Evolutionary conservation across 208 protist genomes (phyloP).

Genomic region (Trypanosoma theileri): DNA sequence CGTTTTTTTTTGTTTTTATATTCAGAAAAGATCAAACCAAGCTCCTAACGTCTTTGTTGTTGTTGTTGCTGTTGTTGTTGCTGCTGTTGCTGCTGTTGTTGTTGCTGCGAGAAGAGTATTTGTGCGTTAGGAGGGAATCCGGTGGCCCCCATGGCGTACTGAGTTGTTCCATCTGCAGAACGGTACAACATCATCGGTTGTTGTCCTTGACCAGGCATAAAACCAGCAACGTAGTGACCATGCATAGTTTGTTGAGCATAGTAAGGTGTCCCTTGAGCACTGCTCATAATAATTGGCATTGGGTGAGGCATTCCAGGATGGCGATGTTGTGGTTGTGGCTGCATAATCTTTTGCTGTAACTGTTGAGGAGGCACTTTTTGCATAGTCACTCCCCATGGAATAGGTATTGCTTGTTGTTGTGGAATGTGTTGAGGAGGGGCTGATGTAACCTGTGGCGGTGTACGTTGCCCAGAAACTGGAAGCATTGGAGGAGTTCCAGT

Average conservation of each 20-base stretch:
- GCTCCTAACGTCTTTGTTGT: not conserved
- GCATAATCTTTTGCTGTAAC: conserved; percentile 22
- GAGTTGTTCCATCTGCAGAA: conserved; percentile 21
- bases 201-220: conserved; percentile 24
- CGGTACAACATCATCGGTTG: conserved; percentile 33
- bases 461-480: conserved; percentile 20
- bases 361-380: conserved; percentile 23
- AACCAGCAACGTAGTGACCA: conserved; percentile 28
- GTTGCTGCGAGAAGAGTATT: conserved; percentile 50
- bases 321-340: conserved; percentile 23
- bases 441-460: conserved; percentile 26
- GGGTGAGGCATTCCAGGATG: conserved; percentile 19
- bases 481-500: conserved; percentile 12
- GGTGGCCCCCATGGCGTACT: conserved; percentile 26
- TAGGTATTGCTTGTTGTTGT: conserved; percentile 32
- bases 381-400: conserved; percentile 27
- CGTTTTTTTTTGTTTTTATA: conserved; percentile 12
- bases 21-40: too few relatives aligned
- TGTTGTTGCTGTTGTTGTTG: conserved; percentile 38
- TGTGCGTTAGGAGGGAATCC: conserved; percentile 38
- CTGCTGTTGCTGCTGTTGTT: conserved; percentile 39
- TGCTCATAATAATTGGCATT: conserved; percentile 28
- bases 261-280: conserved; percentile 21
- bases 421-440: conserved; percentile 26
- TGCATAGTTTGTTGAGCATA: conserved; percentile 24